Evolutionary conservation across 306 rosid species (phyloP).

Genomic region (Rubus parviflorus): DNA sequence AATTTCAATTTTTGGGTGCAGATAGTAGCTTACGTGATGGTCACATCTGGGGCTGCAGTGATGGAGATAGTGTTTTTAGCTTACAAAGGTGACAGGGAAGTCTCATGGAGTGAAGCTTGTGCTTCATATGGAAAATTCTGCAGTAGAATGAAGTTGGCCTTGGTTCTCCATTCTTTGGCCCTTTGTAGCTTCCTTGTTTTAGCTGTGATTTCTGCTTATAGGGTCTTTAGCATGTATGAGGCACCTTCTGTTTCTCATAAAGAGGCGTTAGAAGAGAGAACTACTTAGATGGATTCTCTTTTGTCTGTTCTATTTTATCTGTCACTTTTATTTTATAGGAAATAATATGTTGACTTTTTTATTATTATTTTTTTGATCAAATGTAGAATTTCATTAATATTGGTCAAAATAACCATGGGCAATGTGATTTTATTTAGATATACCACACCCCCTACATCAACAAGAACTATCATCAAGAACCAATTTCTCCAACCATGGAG

Average conservation of each 20-base stretch:
- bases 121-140: conserved; percentile 70
- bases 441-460: too few species aligned
- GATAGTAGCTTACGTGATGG: conserved; percentile 68
- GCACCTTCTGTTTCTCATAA: conserved; percentile 49
- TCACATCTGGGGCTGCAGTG: conserved; percentile 63
- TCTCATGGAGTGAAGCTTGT: conserved; percentile 93
- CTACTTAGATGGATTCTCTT: conserved; percentile 11
- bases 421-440: too few species aligned
- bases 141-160: conserved; percentile 65
- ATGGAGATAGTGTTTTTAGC: conserved; percentile 64
- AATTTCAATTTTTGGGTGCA: conserved; percentile 21
- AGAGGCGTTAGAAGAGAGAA: conserved; percentile 32
- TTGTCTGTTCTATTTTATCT: neutral
- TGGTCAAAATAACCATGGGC: too few species aligned
- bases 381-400: too few species aligned
- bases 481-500: too few species aligned
- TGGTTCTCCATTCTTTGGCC: conserved; percentile 53
- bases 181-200: conserved; percentile 57
- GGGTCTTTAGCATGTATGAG: conserved; percentile 62
- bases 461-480: too few species aligned
- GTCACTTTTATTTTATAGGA: too few species aligned
- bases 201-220: conserved; percentile 76
- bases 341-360: too few species aligned
- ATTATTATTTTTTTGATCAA: too few species aligned
- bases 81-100: conserved; percentile 64